Conservation (phyloP, 2,329 filamentous ascomycete species). For the Claviceps africana region DNA sequence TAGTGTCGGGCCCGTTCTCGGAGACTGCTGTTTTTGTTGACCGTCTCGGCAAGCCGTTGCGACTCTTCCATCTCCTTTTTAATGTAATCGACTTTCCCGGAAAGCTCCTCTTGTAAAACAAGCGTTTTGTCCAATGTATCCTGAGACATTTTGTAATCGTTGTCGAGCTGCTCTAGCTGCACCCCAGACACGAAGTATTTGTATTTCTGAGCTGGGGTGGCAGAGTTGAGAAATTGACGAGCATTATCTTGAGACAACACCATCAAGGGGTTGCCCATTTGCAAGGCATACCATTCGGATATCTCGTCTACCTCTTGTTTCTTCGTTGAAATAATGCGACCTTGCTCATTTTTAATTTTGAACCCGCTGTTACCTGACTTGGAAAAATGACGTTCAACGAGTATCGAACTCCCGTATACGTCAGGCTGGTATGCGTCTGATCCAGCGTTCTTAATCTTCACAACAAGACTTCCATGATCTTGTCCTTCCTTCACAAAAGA, state of each 20-base stretch:
- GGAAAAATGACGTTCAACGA: slow-evolving; percentile 81
- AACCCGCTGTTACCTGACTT: slow-evolving; percentile 64
- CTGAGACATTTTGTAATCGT: slow-evolving; percentile 75
- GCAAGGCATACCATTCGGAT: slow-evolving; percentile 79
- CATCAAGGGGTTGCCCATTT: slow-evolving; percentile 94
- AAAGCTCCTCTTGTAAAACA: slow-evolving; percentile 22
- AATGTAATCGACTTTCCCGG: slow-evolving; percentile 18
- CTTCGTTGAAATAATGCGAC: slow-evolving; percentile 63
- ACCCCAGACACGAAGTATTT: slow-evolving; percentile 93
- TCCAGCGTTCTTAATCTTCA: slow-evolving; percentile 84
- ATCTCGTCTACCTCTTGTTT: slow-evolving; percentile 84
- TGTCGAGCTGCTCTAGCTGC: slow-evolving; percentile 79
- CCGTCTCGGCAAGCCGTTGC: slow-evolving; percentile 47
- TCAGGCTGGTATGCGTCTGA: slow-evolving; percentile 72
- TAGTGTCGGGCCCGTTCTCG: slow-evolving; percentile 45
- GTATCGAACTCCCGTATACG: slow-evolving; percentile 70
- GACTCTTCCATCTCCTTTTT: slow-evolving; percentile 41
- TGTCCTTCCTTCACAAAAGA: slow-evolving; percentile 81
- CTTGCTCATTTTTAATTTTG: slow-evolving; percentile 65
- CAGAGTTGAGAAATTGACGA: slow-evolving; percentile 78
- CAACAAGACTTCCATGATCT: slow-evolving; percentile 60
- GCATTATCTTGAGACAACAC: slow-evolving; percentile 92
- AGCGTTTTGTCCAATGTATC: slow-evolving; percentile 58
- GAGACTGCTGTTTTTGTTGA: slow-evolving; percentile 52
- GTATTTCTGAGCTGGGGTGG: slow-evolving; percentile 75